A percentile compares a stretch with the other conserved stretches of the same genome.
Evolutionary conservation across 164 flowering plant genomes (phyloP).

Genomic region (Dillenia turbinata): DNA sequence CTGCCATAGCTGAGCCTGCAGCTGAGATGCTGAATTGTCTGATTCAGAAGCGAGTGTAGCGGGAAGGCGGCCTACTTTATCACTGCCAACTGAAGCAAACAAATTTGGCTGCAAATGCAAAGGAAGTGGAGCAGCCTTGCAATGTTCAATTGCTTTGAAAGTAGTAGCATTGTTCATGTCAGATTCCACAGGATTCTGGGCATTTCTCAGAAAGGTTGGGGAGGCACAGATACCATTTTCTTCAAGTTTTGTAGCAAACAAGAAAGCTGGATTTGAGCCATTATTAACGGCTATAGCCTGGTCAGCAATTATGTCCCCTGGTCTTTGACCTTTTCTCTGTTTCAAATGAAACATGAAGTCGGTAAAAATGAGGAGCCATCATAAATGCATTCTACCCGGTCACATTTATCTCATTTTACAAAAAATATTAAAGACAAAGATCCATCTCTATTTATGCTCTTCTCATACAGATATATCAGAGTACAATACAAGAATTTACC

Average conservation of each 20-base stretch:
- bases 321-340: constrained; percentile 84
- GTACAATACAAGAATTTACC: constrained; percentile 31
- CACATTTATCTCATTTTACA: too few relatives aligned
- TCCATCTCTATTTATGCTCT: too few relatives aligned
- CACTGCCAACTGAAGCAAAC: constrained; percentile 27
- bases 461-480: too few relatives aligned
- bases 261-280: constrained; percentile 44
- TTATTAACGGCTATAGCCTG: constrained; percentile 48
- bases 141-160: constrained; percentile 41
- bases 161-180: constrained; percentile 35
- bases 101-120: constrained; percentile 28
- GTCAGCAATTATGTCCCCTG: constrained; percentile 44
- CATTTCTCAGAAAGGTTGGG: constrained; percentile 42
- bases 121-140: constrained; percentile 36
- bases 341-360: not conserved
- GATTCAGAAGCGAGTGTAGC: constrained; percentile 30
- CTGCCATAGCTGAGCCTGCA: constrained; percentile 21
- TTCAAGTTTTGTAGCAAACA: constrained; percentile 58
- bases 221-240: constrained; percentile 34
- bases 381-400: too few relatives aligned
- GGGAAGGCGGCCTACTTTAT: constrained; percentile 34
- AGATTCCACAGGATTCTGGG: constrained; percentile 42
- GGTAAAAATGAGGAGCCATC: too few relatives aligned
- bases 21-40: constrained; percentile 20
- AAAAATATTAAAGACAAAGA: too few relatives aligned